Base-by-base conservation (phyloP, 2,329 filamentous ascomycete species). In the Neonectria faginata region DNA sequence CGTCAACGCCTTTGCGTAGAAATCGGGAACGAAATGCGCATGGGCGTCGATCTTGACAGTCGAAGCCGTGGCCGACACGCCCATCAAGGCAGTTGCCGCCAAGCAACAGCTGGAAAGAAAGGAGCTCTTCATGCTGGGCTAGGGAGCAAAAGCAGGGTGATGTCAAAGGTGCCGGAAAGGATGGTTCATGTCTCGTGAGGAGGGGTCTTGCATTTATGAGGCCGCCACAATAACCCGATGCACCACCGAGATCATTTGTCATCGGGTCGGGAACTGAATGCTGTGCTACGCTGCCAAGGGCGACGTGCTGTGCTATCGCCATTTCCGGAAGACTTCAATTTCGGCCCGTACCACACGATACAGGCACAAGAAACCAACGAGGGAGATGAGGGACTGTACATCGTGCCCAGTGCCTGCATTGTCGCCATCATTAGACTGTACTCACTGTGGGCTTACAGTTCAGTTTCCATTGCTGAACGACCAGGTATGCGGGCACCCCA, bases 351-450 rank as follows among this genome's bases (percentile, higher is more conserved):
- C 14, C n/a, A 18, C 22, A 18, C 14, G 45, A 48, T 48, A n/a
- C 45, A 29, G 14, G 42, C 12, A 50, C 20, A 57, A 41, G 53
- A 11, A 41, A n/a, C n/a, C n/a, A n/a, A n/a, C n/a, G n/a, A n/a
- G n/a, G n/a, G n/a, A n/a, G n/a, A n/a, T n/a, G n/a, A n/a, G n/a
- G n/a, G n/a, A n/a, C n/a, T n/a, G n/a, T n/a, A 60, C 20, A 47
- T n/a, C 27, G 1, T 39, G 36, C n/a, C 16, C 8, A 60, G 58
- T 41, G 68, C 71, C 18, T 74, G 72, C 41, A 59, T 74, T 36
- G 60, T 74, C 8, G 66, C 72, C 47, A 71, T 73, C 42, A 66
- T 74, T 44, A 64, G 73, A 27, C 60, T 75, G 12, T 57, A 69
- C 45, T 70, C 72, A 2, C 60, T 75, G 1, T 68, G 60, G 18